Base-by-base conservation (phyloP, 352 stramenopile species). In the Phytophthora nicotianae region DNA sequence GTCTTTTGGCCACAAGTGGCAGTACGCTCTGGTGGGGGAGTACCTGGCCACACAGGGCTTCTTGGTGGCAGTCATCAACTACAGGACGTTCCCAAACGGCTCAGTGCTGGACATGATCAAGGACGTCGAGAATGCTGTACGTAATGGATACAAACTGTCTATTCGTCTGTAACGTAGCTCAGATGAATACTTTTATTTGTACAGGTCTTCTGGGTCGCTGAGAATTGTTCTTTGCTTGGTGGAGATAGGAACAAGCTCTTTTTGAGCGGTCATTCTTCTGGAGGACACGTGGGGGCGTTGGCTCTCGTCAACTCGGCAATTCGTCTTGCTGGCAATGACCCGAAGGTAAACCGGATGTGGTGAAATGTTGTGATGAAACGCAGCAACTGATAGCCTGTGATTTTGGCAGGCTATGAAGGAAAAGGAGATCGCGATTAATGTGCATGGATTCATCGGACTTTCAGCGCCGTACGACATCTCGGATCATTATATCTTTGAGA, bases 11-110 rank as follows among this genome's bases (percentile, higher is more conserved):
- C 77, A 90, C 64, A 89, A 91, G 69, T 93, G 81, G 80, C 81
- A 93, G 68, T 93, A 90, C 54, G 78, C 68, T 19, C 66, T 88
- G 14, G 81, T 91, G 19, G 84, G 81, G 8, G 62, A 88, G 53
- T 81, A 81, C 56, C 63, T 93, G 32, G 61, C 76, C 58, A 57
- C 74, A 21, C 72, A 83, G 27, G 79, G 72, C 16, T 77, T 97
- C 33, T 50, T 98, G 17, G 81, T 95, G 21, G 82, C 92, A 26
- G 86, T 97, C 20, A 82, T 95, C 32, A 92, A 97, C 72, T 97
- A 98, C 63, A 73, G 86, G 20, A 97, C 95, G 58, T 98, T 94
- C 68, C 94, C 94, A 1, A 78, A 75, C 10, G 88, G 81, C 2
- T 81, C 82, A 23, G 78, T 97, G 26, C 47, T 86, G 23, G 86